These are phyloP conservation scores for Luffa aegyptiaca DNA, from an alignment of 306 rosid genomes.

Conservation along the genomic window DNA sequence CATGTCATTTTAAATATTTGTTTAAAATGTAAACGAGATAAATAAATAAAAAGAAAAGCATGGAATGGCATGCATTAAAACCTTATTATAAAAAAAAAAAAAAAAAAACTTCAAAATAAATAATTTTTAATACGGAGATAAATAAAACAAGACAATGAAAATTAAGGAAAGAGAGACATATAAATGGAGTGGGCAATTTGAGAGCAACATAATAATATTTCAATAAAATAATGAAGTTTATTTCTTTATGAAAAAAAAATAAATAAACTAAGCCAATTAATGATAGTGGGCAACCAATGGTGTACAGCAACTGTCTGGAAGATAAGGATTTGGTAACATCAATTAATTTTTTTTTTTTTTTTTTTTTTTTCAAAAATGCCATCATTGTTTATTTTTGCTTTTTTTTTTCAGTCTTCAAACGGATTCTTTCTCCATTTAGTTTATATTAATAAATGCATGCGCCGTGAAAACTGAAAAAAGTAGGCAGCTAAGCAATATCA, in stretches of 20 bases:
- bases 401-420: neutral
- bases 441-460: neutral
- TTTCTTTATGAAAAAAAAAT: no score
- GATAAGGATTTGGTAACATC: neutral
- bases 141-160: no score
- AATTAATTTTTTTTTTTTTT: neutral
- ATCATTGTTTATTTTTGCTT: neutral
- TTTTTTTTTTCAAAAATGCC: neutral
- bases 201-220: no score
- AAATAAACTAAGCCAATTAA: neutral
- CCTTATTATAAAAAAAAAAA: no score
- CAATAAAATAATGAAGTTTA: neutral
- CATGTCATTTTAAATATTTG: no score
- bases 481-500: neutral
- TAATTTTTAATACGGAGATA: no score
- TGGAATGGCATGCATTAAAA: no score
- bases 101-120: no score
- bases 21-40: no score
- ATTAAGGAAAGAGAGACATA: no score
- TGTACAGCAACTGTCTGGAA: neutral
- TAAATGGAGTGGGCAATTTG: no score
- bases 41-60: no score
- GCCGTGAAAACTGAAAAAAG: neutral
- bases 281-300: neutral
- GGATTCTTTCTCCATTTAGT: neutral